Evolutionary conservation across 257 asterid genomes (phyloP).

Genomic region (Solanum rostratum): DNA sequence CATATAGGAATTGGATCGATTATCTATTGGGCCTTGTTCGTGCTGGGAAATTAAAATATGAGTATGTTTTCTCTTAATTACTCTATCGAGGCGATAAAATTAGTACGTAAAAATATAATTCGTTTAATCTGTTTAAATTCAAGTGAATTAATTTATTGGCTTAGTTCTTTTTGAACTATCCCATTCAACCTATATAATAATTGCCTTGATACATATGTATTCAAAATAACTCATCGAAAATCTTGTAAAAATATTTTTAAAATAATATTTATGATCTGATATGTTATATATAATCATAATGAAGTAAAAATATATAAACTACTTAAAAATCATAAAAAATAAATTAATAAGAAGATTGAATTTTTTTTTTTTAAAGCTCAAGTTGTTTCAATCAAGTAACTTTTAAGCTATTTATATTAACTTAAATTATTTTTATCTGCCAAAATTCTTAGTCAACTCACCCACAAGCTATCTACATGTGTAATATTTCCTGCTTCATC

Average conservation of each 20-base stretch:
- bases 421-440: too few species aligned
- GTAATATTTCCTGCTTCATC: not conserved
- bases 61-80: slow-evolving; percentile 29
- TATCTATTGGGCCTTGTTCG: slow-evolving; percentile 53
- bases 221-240: too few species aligned
- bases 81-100: not conserved
- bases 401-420: too few species aligned
- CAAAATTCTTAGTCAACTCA: too few species aligned
- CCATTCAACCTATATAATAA: not conserved
- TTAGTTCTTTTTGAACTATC: not conserved
- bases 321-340: not conserved
- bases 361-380: too few species aligned
- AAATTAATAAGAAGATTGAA: too few species aligned
- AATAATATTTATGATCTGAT: too few species aligned
- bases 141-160: not conserved
- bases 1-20: slow-evolving; percentile 60
- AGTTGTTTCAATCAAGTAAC: too few species aligned
- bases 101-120: not conserved
- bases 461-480: too few species aligned
- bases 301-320: not conserved
- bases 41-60: slow-evolving; percentile 58
- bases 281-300: not conserved
- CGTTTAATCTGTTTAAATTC: not conserved
- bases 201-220: too few species aligned
- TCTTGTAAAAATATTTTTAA: too few species aligned